These are phyloP conservation scores for Pulveroboletus sp. DNA, from an alignment of 768 basidiomycete genomes.

Conservation along the genomic window DNA sequence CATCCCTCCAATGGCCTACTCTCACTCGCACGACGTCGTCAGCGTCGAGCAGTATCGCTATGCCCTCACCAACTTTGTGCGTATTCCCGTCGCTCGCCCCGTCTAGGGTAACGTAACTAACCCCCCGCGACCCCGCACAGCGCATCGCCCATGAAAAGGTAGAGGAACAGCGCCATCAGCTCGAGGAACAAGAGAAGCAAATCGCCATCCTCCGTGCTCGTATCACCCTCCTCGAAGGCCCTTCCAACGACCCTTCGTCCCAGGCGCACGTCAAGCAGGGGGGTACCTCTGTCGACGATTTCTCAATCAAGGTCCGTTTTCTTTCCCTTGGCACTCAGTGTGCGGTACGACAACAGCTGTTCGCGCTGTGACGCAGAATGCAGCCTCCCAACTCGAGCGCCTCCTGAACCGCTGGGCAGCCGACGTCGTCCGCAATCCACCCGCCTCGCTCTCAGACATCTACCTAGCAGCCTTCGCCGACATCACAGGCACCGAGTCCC, in stretches of 20 bases:
- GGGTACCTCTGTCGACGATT: conserved; percentile 75
- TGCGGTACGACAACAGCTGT: background rate
- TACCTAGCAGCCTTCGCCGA: conserved; percentile 58
- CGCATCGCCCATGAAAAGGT: conserved; percentile 87
- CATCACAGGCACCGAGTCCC: conserved; percentile 39
- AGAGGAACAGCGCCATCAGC: conserved; percentile 71
- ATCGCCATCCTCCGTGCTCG: conserved; percentile 68
- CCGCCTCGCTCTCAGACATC: conserved; percentile 46
- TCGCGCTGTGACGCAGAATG: conserved; percentile 45
- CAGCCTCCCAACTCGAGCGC: conserved; percentile 77
- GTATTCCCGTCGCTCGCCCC: conserved; percentile 30
- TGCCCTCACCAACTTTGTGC: conserved; percentile 76
- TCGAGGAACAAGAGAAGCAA: conserved; percentile 81
- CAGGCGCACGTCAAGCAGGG: conserved; percentile 32
- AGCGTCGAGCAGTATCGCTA: conserved; percentile 72
- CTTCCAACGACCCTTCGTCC: conserved; percentile 38
- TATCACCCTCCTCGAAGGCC: conserved; percentile 70
- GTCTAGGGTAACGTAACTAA: background rate
- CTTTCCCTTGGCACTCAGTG: background rate
- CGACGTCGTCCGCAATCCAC: conserved; percentile 59
- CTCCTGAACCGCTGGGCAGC: conserved; percentile 86
- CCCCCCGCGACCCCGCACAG: conserved; percentile 19
- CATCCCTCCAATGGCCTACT: conserved; percentile 15
- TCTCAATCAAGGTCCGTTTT: conserved; percentile 71
- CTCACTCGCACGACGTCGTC: conserved; percentile 29